Evolutionary conservation across 2,329 filamentous ascomycete genomes (phyloP), one percentile per base, ranked within the genome.

Genomic region (Sphaerulina populicola): DNA sequence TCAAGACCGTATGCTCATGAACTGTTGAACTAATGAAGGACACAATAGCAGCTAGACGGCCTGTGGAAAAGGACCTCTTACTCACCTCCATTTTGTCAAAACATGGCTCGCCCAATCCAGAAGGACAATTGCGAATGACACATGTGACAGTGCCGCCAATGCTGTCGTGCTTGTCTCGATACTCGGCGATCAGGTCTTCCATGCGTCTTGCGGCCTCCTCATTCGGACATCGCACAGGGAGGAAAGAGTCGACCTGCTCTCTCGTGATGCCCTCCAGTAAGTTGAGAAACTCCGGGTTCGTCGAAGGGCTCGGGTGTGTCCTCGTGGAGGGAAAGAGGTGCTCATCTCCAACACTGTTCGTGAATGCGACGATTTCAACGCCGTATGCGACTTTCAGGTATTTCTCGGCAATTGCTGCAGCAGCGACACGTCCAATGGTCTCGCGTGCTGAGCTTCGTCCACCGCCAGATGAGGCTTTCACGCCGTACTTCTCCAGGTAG

Each of bases 121-220:
- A 79, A 27, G 91, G 93, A 6, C 82, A 81, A 64, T 94, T 91
- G 57, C 86, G 81, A 65, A 97, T 89, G 36, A 97, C 86, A 63
- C 91, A 97, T 41, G 89, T 95, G 14, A 97, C 89, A 10, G 88
- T 94, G 55, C 93, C 93, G 53, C 93, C 93, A 60, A 94, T 96
- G 72, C 85, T 91, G 74, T 97, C 91, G 53, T 88, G 71, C 52
- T 76, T 77, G 61, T 94, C 88, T 50, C 83, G 78, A 73, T 85
- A 90, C 41, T 83, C 78, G 61, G 83, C 85, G 61, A 97, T 90
- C 60, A 81, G 72, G 8, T 85, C 77, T 62, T 85, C 85, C 89
- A 97, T 97, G 60, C 79, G 78, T 56, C 74, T 74, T 12, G 80
- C 75, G 3, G 77, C 77, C 6, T 76, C 77, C 33, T 76, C 71